Base-by-base conservation (phyloP, 1,284 basidiomycete species). In the Hymenochaete sp. region DNA sequence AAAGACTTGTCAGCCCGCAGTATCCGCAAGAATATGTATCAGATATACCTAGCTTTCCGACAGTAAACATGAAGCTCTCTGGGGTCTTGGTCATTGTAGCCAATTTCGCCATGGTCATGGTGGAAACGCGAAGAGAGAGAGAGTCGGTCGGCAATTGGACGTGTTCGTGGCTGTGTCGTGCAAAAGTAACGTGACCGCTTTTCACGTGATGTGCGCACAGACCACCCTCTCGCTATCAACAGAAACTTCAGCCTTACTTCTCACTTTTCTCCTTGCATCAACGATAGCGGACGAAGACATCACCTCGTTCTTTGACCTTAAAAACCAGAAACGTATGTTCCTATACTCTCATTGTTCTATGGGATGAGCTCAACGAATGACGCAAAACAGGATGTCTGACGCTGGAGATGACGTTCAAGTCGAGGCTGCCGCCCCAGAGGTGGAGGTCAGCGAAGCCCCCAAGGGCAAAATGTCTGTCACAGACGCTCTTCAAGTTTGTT, bases 391-490 rank as follows among this genome's bases (percentile, higher is more conserved):
- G 77, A 93, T 93, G 90, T 93, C 91, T 90, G 89, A 93, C 87
- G 90, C 90, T 90, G 90, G 87, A 88, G 90, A 93, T 84, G 87
- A 90, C 70, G 79, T 83, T 67, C 71, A 77, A 68, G 80, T 88
- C 66, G 86, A 89, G 55, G 73, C 72, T 60, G 66, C 76, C 59
- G 71, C 67, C 57, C 75, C 76, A 57, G 88, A 92, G 72, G 86
- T 86, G 64, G 89, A 93, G 69, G 67, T 85, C 57, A 66, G 77
- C 42, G 86, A 89, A 60, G 86, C 85, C 33, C 86, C 92, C 62
- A 91, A 90, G 73, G 93, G 93, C 58, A 91, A 93, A 72, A 77
- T 98, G 67, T 83, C 86, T 53, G 91, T 98, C 58, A 95, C 98
- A 75, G 93, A 97, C 48, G 95, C 93, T 60, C 89, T 98, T 66